Percentiles rank a stretch among this genome's conserved stretches.
phyloP scores from a whole-genome alignment of 1,284 basidiomycete species.

The Fistulina hepatica region DNA sequence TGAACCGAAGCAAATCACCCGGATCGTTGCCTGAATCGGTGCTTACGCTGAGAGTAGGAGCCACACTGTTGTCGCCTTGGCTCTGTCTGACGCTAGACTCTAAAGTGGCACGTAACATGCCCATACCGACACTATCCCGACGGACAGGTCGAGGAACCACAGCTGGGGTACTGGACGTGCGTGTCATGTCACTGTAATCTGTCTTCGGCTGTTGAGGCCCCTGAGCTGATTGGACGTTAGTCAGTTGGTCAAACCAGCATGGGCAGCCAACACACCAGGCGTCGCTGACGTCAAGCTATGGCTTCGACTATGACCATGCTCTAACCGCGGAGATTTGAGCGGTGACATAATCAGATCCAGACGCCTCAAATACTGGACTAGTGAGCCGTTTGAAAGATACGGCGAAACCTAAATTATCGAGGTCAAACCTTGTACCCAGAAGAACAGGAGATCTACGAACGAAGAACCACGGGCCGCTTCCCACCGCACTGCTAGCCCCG shows the following conservation, averaged over 20 bases:
- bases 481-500: conserved; percentile 48
- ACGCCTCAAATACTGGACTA: conserved; percentile 28
- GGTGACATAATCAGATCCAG: conserved; percentile 11
- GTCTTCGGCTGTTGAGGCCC: no score
- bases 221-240: no score
- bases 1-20: conserved; percentile 42
- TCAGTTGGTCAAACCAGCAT: no score
- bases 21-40: conserved; percentile 17
- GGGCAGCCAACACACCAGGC: no score
- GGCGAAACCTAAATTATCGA: background rate
- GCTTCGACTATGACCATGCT: no score
- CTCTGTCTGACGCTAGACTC: no score
- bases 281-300: no score
- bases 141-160: background rate
- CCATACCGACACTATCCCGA: background rate
- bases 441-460: conserved; percentile 29
- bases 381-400: background rate
- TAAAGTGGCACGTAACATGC: background rate
- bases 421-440: background rate
- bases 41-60: no score
- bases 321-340: no score
- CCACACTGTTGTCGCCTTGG: no score
- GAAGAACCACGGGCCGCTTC: conserved; percentile 56
- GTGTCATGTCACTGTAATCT: no score
- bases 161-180: no score